Percentiles rank a stretch among this genome's conserved stretches.
Evolutionary conservation across 768 basidiomycete species (phyloP).

Genomic region (Zangia roseola): DNA sequence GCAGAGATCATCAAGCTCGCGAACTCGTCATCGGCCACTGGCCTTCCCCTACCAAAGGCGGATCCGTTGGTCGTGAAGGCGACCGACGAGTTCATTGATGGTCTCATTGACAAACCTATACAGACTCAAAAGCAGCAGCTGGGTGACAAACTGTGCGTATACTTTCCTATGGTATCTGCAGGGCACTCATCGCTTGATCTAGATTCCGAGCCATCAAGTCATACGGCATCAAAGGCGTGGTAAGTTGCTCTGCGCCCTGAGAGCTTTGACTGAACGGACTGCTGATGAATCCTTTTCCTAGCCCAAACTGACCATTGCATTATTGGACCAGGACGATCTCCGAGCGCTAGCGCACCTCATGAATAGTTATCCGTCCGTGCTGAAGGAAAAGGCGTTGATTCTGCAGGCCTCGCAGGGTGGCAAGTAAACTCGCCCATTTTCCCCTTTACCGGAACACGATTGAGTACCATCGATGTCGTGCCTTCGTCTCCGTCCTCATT

Average conservation of each 20-base stretch:
- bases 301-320: conserved; percentile 82
- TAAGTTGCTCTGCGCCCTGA: conserved; percentile 34
- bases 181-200: conserved; percentile 25
- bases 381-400: conserved; percentile 71
- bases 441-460: conserved; percentile 1
- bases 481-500: background rate
- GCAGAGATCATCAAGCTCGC: conserved; percentile 71
- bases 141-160: conserved; percentile 70
- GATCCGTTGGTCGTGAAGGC: conserved; percentile 67
- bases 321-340: conserved; percentile 84
- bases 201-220: conserved; percentile 64
- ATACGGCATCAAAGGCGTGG: conserved; percentile 79
- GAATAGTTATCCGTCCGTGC: conserved; percentile 79
- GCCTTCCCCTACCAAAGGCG: conserved; percentile 62
- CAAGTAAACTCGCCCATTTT: conserved; percentile 16
- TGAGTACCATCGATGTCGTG: background rate
- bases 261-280: background rate
- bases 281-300: conserved; percentile 26
- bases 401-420: conserved; percentile 27
- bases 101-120: conserved; percentile 51
- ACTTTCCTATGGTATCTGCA: conserved; percentile 10
- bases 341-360: conserved; percentile 80
- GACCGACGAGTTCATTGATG: conserved; percentile 73
- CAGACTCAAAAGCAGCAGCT: conserved; percentile 75
- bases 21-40: conserved; percentile 42